Base-by-base conservation (phyloP, 106 monocot genomes). In the Vanilla planifolia region DNA sequence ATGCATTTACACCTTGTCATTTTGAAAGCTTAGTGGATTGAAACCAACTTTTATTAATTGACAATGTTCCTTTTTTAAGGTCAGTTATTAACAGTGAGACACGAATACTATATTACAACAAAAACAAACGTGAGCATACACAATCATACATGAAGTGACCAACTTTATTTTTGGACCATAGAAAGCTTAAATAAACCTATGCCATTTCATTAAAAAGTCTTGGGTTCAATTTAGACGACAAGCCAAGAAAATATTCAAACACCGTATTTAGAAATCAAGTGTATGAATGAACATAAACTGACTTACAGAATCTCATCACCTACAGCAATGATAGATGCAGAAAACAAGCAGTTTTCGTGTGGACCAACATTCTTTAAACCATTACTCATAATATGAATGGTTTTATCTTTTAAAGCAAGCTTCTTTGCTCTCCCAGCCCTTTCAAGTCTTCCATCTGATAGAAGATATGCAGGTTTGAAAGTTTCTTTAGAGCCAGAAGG, bases 241-340 rank as follows among this genome's bases (percentile, higher is more conserved):
- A 20, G 3, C 7, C 30, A 30, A 51, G 5, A 34, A 48, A 13
- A 51, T 51, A 33, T 36, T n/a, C 17, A 10, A 65, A 40, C 21
- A 37, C 4, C 7, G 8, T 4, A 33, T 19, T 52, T 11, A 14
- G 6, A 23, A 41, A 50, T 35, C 19, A 33, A 6, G 24, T 48
- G 33, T 23, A 11, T 24, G 22, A 11, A 25, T 20, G 4, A 29
- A 28, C 51, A 71, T 1, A 51, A 64, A 71, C 59, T 42, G 13
- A 81, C 93, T 93, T 88, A 98, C 98, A 98, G 72, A 73, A 88
- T 85, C 67, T 98, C 98, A 73, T 98, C 98, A 63, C 88, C 98
- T 60, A 98, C 79, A 73, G 74, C 62, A 66, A 98, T 80, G 32
- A 98, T 80, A 67, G 98, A 91, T 24, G 85, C 92, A 26, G 70